A percentile compares a stretch with the other conserved stretches of the same genome.
Conservation (phyloP, 257 asterid genomes). For the Solanum pinnatisectum region DNA sequence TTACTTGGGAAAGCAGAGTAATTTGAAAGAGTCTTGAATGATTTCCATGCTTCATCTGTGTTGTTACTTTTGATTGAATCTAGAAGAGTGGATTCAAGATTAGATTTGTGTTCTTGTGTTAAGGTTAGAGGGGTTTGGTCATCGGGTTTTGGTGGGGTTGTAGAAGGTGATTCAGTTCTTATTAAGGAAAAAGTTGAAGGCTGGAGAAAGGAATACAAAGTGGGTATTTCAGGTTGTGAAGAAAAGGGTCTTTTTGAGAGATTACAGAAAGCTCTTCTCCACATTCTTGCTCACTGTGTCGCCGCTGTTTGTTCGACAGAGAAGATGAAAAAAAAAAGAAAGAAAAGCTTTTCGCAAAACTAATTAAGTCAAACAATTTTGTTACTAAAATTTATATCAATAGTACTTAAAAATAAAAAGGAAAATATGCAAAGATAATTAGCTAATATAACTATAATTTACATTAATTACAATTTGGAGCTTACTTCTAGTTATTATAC, state of each 20-base stretch:
- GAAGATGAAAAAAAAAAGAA: neutral
- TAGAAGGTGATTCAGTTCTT: conserved; percentile 5
- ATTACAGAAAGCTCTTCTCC: conserved; percentile 29
- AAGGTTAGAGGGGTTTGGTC: conserved; percentile 20
- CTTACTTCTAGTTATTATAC: too few species aligned
- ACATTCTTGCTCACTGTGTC: conserved; percentile 19
- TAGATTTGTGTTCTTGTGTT: conserved; percentile 35
- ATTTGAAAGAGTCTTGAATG: conserved; percentile 70
- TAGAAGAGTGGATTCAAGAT: conserved; percentile 41
- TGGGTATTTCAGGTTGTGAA: conserved; percentile 50
- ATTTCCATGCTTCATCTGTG: conserved; percentile 96
- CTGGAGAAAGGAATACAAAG: conserved; percentile 75
- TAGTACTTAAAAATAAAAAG: too few species aligned
- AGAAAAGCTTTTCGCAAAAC: neutral
- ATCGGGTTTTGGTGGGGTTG: conserved; percentile 14
- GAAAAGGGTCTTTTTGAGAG: conserved; percentile 41
- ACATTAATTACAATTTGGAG: too few species aligned
- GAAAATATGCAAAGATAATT: too few species aligned
- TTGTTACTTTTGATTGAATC: conserved; percentile 33
- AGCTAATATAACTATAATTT: too few species aligned
- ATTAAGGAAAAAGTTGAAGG: conserved; percentile 63
- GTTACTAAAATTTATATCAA: neutral
- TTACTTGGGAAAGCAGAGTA: conserved; percentile 57
- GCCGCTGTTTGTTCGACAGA: neutral
- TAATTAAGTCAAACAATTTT: neutral